Conservation (phyloP, 768 basidiomycete species). For the Coprinopsis marcescibilis region DNA sequence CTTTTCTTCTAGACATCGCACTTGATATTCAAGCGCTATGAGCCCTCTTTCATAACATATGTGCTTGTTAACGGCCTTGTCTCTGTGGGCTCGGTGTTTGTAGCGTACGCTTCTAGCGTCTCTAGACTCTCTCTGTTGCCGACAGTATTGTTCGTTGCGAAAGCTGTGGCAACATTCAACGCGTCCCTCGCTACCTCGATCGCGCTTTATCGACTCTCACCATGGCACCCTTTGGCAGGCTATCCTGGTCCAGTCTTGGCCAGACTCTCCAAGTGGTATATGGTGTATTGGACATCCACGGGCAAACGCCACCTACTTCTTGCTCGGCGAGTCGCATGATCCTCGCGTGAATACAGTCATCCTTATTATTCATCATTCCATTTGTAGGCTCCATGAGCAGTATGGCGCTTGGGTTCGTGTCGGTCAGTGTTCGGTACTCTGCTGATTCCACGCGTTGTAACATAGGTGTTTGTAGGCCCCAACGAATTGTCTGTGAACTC, state of each 20-base stretch:
- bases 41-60: background rate
- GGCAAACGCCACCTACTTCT: constrained; percentile 15
- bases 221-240: constrained; percentile 31
- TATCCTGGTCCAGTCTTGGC: constrained; percentile 29
- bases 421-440: constrained; percentile 16
- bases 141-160: background rate
- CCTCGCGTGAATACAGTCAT: background rate
- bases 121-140: background rate
- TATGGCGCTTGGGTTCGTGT: constrained; percentile 29
- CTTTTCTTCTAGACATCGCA: background rate
- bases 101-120: background rate
- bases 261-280: constrained; percentile 28
- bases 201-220: constrained; percentile 30
- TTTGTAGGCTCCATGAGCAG: constrained; percentile 19
- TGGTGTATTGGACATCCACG: constrained; percentile 13
- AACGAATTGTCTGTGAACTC: constrained; percentile 30
- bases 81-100: background rate
- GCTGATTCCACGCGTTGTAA: background rate
- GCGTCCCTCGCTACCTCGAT: constrained; percentile 17
- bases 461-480: constrained; percentile 22
- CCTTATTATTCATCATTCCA: constrained; percentile 11
- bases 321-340: constrained; percentile 9
- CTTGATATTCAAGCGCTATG: background rate
- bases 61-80: background rate
- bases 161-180: background rate